Base-by-base conservation (phyloP, 257 asterid species). In the Forsythia suspensa region DNA sequence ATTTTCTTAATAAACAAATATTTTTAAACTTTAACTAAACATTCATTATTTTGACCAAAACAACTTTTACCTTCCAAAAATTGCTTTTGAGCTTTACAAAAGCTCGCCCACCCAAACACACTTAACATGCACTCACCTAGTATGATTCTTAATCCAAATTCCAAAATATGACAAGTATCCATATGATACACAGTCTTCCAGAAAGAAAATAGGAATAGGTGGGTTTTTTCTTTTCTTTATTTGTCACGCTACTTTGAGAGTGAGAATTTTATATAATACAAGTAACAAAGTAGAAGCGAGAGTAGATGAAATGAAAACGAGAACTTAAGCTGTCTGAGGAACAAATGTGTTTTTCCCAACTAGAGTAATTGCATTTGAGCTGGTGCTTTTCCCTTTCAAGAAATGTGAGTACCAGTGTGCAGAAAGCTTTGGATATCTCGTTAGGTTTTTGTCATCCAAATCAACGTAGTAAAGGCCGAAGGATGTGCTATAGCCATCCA, bases 381-480 rank as follows among this genome's bases (percentile, higher is more conserved):
- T 72, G 34, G 15, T 71, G 85, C 7, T 63, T 72, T 71, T 80
- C 72, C 87, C 85, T 82, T 69, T 79, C 79, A 89, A 79, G 85
- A 91, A 86, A 84, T 76, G 74, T 42, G 91, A 76, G 79, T 85
- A 87, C 87, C 92, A 91, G 10, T 55, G 73, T 2, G 90, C 89
- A 48, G 96, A 91, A 41, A 75, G 82, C 74, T 87, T 91, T 12
- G 75, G 89, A 59, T 86, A 85, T 76, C 92, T 75, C 24, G 2
- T 83, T 10, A 84, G 46, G 13, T 90, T 75, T 59, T 86, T 69
- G 79, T 87, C 93, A 8, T 88, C 87, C 80, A 90, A 82, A 87
- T 91, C 94, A 0, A 91, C 96, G 41, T 86, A 88, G 85, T 77
- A 89, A 61, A 88, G 38, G 0, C 94, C 94, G 20, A 42, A 91